Evolutionary conservation across 129 eudicot species (phyloP).

Genomic region (Calendula officinalis): DNA sequence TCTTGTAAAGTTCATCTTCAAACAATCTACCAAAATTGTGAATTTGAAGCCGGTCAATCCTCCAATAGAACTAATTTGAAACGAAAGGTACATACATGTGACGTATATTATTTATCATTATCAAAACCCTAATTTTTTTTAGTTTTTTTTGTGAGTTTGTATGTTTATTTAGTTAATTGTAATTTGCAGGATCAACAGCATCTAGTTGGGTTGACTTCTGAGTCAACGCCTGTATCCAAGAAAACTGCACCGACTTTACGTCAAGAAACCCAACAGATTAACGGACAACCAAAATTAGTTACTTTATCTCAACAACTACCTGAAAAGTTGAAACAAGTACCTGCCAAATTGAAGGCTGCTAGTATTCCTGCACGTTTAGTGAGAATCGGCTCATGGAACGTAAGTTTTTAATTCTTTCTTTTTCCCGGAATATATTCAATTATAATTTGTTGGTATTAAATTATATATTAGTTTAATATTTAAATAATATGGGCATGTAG

Average conservation of each 20-base stretch:
- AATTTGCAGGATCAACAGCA: too few species aligned
- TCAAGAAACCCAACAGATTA: neutral
- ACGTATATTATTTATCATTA: too few species aligned
- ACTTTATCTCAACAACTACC: neutral
- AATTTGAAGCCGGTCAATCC: too few species aligned
- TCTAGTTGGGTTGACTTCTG: neutral
- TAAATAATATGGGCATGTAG: slow-evolving; percentile 26
- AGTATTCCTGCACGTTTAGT: neutral
- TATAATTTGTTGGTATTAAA: neutral
- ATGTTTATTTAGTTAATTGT: too few species aligned
- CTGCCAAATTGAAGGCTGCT: slow-evolving; percentile 3
- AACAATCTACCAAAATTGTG: too few species aligned
- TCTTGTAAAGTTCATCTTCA: too few species aligned
- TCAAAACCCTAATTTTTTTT: too few species aligned
- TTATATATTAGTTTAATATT: neutral
- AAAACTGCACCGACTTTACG: neutral
- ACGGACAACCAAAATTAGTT: neutral
- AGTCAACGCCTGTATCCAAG: neutral
- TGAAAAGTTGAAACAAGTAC: neutral
- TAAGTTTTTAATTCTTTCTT: neutral
- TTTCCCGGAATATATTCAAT: neutral
- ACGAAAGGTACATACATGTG: too few species aligned
- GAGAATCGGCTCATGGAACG: slow-evolving; percentile 9
- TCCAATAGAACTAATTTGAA: too few species aligned
- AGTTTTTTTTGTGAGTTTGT: too few species aligned